phyloP scores from a whole-genome alignment of 2,329 filamentous ascomycete species.

The Atkinsonella hypoxylon region DNA sequence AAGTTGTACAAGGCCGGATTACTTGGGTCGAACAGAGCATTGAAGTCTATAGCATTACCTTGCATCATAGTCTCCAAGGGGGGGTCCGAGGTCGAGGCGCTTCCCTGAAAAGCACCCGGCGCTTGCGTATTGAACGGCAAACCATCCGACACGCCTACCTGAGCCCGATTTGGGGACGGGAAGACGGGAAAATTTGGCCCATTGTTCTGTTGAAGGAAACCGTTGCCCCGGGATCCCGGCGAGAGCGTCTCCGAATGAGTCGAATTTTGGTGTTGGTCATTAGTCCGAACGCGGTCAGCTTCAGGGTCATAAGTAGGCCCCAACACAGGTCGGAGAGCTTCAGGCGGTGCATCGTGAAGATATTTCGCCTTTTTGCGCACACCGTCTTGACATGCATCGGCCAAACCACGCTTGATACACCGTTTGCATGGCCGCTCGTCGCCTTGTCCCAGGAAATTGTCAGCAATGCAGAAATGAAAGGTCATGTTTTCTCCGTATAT shows the following conservation, averaged over 20 bases:
- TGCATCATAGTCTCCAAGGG: conserved; percentile 37
- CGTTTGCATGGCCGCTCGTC: conserved; percentile 90
- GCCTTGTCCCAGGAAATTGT: conserved; percentile 41
- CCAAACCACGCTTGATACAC: conserved; percentile 86
- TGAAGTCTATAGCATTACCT: conserved; percentile 39
- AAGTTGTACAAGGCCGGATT: conserved; percentile 93
- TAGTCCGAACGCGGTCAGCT: conserved; percentile 32
- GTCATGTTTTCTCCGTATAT: too few relatives aligned
- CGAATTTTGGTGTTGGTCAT: conserved; percentile 35
- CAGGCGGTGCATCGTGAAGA: conserved; percentile 86
- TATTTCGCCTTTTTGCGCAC: conserved; percentile 99
- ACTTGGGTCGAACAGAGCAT: conserved; percentile 71
- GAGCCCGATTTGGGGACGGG: conserved; percentile 30
- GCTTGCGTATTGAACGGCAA: conserved; percentile 52
- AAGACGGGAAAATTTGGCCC: conserved; percentile 40
- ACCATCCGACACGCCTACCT: conserved; percentile 35
- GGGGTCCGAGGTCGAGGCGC: conserved; percentile 35
- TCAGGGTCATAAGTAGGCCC: conserved; percentile 56
- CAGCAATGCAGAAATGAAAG: conserved; percentile 8
- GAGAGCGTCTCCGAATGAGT: conserved; percentile 33
- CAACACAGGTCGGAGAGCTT: conserved; percentile 78
- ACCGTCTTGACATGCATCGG: conserved; percentile 87
- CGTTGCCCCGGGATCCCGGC: conserved; percentile 26
- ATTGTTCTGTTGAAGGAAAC: conserved; percentile 36
- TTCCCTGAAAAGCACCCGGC: conserved; percentile 55